These are phyloP conservation scores for Arthrobotrys iridis DNA, from an alignment of 2,329 filamentous ascomycete genomes.

Conservation along the genomic window DNA sequence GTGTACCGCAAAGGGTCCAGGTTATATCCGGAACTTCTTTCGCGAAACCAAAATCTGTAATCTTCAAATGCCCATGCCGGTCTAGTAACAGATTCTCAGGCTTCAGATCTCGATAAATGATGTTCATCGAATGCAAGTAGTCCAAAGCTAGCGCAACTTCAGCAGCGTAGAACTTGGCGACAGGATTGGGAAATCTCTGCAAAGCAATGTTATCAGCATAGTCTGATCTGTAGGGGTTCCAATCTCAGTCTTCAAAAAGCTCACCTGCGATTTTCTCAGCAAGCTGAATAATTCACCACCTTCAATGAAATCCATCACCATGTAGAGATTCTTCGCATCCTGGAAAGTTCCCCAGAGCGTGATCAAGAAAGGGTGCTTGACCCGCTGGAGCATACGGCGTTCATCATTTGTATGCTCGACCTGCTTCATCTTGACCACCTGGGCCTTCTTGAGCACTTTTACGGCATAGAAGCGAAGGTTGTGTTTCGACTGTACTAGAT, in stretches of 20 bases:
- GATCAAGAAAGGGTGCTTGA: constrained; percentile 97
- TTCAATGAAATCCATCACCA: constrained; percentile 99
- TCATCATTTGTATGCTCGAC: constrained; percentile 99
- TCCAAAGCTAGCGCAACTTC: constrained; percentile 96
- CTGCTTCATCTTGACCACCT: constrained; percentile 99
- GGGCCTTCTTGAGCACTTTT: constrained; percentile 97
- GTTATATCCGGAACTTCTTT: constrained; percentile 99
- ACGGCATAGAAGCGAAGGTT: constrained; percentile 98
- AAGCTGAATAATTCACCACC: constrained; percentile 97
- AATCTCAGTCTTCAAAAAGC: constrained; percentile 55
- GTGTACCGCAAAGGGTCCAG: constrained; percentile 97
- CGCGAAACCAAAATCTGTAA: constrained; percentile 98
- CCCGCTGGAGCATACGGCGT: constrained; percentile 91
- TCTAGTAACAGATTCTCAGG: constrained; percentile 92
- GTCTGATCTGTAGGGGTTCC: not conserved
- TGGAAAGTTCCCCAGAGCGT: constrained; percentile 99
- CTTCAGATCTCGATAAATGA: constrained; percentile 98
- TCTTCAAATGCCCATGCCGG: constrained; percentile 92
- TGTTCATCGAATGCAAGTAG: constrained; percentile 91
- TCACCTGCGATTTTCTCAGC: constrained; percentile 88
- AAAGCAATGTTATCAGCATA: constrained; percentile 8
- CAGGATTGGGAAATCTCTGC: constrained; percentile 97
- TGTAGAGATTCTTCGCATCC: constrained; percentile 93
- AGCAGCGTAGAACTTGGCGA: constrained; percentile 98
- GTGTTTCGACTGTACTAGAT: constrained; percentile 96